Evolutionary conservation across 176 grass and related monocot genomes (phyloP).

Genomic region (Triticum urartu): DNA sequence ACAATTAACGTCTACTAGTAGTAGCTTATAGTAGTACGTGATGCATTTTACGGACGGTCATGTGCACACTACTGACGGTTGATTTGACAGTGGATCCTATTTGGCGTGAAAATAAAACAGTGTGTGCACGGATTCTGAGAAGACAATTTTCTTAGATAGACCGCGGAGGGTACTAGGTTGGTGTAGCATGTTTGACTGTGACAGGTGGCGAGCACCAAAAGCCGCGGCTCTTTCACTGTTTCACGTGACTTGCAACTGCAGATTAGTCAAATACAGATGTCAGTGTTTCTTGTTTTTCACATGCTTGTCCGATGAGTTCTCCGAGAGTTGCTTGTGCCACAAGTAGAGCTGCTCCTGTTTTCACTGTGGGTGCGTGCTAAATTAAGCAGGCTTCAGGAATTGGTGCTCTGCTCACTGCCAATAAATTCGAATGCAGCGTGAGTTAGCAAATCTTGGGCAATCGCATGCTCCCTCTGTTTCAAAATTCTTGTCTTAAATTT

Average conservation of each 20-base stretch:
- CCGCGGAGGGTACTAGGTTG: neutral
- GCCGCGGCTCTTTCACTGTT: neutral
- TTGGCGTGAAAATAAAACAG: neutral
- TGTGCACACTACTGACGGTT: neutral
- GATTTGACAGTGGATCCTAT: neutral
- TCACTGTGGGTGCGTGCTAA: neutral
- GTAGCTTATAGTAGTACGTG: too few species aligned
- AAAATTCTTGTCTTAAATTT: too few species aligned
- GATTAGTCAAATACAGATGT: neutral
- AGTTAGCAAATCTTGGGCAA: too few species aligned
- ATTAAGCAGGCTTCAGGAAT: neutral
- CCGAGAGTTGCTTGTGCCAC: neutral
- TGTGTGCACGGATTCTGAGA: neutral
- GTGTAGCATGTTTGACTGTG: neutral
- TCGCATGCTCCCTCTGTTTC: too few species aligned
- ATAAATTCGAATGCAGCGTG: too few species aligned
- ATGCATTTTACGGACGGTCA: neutral
- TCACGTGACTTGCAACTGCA: neutral
- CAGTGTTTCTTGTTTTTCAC: neutral
- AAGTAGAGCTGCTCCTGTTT: too few species aligned
- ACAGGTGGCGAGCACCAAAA: neutral
- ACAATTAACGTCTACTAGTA: too few species aligned
- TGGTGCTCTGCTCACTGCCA: too few species aligned
- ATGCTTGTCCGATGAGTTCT: neutral
- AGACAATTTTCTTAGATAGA: neutral